Percentiles rank a stretch among this genome's conserved stretches.
Conservation (phyloP, 2,329 filamentous ascomycete genomes). For the Trichoderma sp. region DNA sequence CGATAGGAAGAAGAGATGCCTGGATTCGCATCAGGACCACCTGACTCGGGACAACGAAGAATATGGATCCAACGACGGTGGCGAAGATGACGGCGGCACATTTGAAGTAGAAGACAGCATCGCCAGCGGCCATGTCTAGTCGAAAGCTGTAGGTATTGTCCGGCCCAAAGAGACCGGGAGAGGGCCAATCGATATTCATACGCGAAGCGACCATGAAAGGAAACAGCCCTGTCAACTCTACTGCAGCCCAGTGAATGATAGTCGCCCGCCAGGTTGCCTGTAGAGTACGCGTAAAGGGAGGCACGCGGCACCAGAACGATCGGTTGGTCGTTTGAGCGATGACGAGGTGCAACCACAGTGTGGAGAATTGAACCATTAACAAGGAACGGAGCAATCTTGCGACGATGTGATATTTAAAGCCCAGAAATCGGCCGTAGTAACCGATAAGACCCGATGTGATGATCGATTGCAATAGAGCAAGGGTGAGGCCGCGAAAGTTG, state of each 20-base stretch:
- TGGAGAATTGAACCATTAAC: neutral
- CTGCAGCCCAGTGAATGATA: neutral
- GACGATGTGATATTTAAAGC: neutral
- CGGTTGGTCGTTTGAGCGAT: neutral
- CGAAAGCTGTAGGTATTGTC: neutral
- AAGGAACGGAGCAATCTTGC: neutral
- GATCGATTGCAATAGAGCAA: neutral
- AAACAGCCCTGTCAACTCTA: neutral
- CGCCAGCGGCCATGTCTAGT: neutral
- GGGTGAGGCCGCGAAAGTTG: neutral
- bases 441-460: neutral
- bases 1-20: neutral
- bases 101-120: neutral
- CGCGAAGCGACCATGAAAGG: neutral
- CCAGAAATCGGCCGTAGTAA: neutral
- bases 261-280: neutral
- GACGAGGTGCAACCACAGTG: neutral
- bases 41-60: neutral
- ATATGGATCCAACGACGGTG: neutral
- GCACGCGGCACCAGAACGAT: neutral
- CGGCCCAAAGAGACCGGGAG: neutral
- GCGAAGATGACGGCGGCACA: neutral
- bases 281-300: neutral
- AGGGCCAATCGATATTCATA: neutral
- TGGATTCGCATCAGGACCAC: neutral